These are phyloP conservation scores for Pittosporum tobira DNA, from an alignment of 129 eudicot species.

Conservation along the genomic window DNA sequence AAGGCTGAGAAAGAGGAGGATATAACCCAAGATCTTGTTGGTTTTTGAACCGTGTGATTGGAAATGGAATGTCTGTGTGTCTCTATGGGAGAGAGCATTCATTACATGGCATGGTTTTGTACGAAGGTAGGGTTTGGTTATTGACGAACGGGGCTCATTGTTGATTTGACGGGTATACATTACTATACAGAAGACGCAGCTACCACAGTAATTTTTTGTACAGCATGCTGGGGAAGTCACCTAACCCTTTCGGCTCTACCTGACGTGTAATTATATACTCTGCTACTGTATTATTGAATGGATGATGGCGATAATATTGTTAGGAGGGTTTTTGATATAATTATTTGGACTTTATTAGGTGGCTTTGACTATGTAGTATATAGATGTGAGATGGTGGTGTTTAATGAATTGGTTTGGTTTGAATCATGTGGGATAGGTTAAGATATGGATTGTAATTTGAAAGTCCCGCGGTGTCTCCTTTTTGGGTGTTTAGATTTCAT, in stretches of 20 bases:
- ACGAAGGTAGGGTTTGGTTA: conserved; percentile 31
- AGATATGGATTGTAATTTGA: too few species aligned
- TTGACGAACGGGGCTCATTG: conserved; percentile 18
- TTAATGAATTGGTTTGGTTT: too few species aligned
- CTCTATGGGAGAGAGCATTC: conserved; percentile 19
- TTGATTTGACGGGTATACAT: not conserved
- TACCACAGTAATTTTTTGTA: conserved; percentile 23
- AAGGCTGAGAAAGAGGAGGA: conserved; percentile 36
- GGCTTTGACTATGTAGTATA: too few species aligned
- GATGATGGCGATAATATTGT: not conserved
- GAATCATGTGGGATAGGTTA: too few species aligned
- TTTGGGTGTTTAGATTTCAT: too few species aligned
- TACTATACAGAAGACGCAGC: conserved; percentile 19
- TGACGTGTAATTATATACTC: conserved; percentile 49
- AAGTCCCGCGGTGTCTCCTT: too few species aligned
- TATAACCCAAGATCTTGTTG: conserved; percentile 33
- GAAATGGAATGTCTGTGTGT: conserved; percentile 17
- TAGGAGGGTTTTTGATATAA: not conserved
- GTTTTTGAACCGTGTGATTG: conserved; percentile 3
- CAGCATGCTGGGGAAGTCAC: conserved; percentile 25
- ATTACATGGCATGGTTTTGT: conserved; percentile 48
- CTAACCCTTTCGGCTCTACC: conserved; percentile 35
- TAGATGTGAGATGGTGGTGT: too few species aligned
- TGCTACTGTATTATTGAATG: not conserved
- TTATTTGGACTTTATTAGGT: not conserved